A percentile compares a stretch with the other conserved stretches of the same genome.
Evolutionary conservation across 768 basidiomycete species (phyloP).

Genomic region (Serendipita indica): DNA sequence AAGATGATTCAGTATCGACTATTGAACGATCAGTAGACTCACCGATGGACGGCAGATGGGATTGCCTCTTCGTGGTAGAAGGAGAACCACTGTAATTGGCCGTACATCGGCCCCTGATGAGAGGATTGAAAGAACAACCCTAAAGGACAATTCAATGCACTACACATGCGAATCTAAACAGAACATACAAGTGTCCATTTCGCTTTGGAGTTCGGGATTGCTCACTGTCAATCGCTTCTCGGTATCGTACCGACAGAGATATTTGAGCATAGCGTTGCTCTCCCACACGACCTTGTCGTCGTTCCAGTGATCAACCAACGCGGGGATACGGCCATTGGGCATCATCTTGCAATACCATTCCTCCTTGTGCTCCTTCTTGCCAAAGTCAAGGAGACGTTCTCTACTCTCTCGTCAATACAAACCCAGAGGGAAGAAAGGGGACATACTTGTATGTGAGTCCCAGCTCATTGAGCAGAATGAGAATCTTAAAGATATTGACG

Average conservation of each 20-base stretch:
- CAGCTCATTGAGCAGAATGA: conserved; percentile 15
- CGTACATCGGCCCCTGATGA: conserved; percentile 16
- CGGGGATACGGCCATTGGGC: conserved; percentile 16
- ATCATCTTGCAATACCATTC: conserved; percentile 9
- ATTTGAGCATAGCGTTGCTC: conserved; percentile 15
- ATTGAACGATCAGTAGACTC: neutral
- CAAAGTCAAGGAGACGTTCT: conserved; percentile 14
- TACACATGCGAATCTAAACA: neutral
- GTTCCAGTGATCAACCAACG: conserved; percentile 16
- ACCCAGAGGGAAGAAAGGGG: no score
- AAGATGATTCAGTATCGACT: neutral
- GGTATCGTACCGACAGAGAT: conserved; percentile 15
- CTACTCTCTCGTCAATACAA: neutral
- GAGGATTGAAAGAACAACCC: conserved; percentile 17
- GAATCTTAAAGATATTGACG: conserved; percentile 15
- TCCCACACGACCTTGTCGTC: conserved; percentile 15
- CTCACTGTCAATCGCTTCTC: conserved; percentile 15
- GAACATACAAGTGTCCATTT: conserved; percentile 10
- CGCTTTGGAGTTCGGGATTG: conserved; percentile 12
- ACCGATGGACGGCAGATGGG: neutral
- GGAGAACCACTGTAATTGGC: conserved; percentile 16
- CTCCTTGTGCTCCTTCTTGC: conserved; percentile 14
- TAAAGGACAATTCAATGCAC: neutral
- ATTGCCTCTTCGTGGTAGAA: conserved; percentile 15
- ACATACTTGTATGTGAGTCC: conserved; percentile 16